Evolutionary conservation across 2,329 filamentous ascomycete species (phyloP).

Genomic region (Phaeosphaeriaceae sp.): DNA sequence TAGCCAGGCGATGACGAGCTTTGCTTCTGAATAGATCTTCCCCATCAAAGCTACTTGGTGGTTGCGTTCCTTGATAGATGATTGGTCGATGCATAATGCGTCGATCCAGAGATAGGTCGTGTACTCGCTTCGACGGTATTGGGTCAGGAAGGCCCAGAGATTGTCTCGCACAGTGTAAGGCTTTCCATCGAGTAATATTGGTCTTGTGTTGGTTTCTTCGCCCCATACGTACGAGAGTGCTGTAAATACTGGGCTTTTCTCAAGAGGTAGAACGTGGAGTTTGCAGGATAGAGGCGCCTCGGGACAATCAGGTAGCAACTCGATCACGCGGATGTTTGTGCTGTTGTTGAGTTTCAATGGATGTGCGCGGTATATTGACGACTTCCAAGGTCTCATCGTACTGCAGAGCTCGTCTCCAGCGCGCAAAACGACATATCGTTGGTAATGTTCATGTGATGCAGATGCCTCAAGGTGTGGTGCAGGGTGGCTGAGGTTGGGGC

Average conservation of each 20-base stretch:
- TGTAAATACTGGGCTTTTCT: background rate
- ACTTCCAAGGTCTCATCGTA: background rate
- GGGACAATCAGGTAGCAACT: background rate
- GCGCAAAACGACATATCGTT: no score
- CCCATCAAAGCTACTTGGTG: background rate
- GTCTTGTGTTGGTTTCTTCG: background rate
- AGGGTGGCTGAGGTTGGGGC: no score
- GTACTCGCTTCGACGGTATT: background rate
- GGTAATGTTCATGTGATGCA: background rate
- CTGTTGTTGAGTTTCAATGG: background rate
- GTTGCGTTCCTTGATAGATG: constrained; percentile 4
- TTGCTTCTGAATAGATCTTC: background rate
- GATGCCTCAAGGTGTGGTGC: background rate
- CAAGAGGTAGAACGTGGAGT: background rate
- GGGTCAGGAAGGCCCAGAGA: background rate
- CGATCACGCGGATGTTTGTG: background rate
- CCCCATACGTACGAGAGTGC: constrained; percentile 2
- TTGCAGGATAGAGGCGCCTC: background rate
- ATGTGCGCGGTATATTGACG: background rate
- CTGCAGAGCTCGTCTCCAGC: no score
- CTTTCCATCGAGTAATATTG: background rate
- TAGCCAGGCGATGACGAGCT: background rate
- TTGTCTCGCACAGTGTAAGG: background rate
- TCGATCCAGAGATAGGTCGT: constrained; percentile 15
- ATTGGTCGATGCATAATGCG: constrained; percentile 19